Base-by-base conservation (phyloP, 2,329 filamentous ascomycete species). In the Chaetomium strumarium region DNA sequence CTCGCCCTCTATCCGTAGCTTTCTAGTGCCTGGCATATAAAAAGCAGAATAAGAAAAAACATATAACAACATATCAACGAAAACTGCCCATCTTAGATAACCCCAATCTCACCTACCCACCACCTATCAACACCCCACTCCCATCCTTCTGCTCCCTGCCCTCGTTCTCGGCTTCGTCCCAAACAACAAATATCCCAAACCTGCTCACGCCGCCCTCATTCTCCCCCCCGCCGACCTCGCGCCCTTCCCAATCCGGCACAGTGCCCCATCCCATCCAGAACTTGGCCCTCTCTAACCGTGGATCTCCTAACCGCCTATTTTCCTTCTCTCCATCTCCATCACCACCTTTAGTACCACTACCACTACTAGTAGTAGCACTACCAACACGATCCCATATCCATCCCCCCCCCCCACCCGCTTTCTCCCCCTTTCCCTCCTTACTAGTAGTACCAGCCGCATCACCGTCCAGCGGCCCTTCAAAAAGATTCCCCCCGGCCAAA, bases 191-290 rank as follows among this genome's bases (percentile, higher is more conserved):
- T n/a, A 50, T 44, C 4, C 48, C 48, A 44, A 44, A 38, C 20
- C 48, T 14, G 30, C 31, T 49, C 16, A 49, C 46, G 6, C 37
- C 46, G 6, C 24, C 46, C 13, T 41, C 46, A 34, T 48, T 48
- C 46, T 48, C 46, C n/a, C 37, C 46, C 2, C 36, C 46, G 1
- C 38, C 46, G 4, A 33, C 30, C 12, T 45, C 43, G 31, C 29
- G 16, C 2, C 46, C 46, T 36, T 41, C 46, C 37, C 46, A 48
- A 20, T 48, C 46, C 36, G 46, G n/a, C 37, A 48, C 46, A 38
- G 46, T 48, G 14, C 46, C 46, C 37, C 46, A 48, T 3, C 46
- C 46, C 46, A 48, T 48, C 29, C 46, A 48, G n/a, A 48, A 48
- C 37, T 13, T 19, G 14, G 17, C 11, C 12, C 37, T 29, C 3